Percentiles rank a stretch among this genome's conserved stretches.
Evolutionary conservation across 2,329 filamentous ascomycete genomes (phyloP).

Genomic region (Macrophomina tecta): DNA sequence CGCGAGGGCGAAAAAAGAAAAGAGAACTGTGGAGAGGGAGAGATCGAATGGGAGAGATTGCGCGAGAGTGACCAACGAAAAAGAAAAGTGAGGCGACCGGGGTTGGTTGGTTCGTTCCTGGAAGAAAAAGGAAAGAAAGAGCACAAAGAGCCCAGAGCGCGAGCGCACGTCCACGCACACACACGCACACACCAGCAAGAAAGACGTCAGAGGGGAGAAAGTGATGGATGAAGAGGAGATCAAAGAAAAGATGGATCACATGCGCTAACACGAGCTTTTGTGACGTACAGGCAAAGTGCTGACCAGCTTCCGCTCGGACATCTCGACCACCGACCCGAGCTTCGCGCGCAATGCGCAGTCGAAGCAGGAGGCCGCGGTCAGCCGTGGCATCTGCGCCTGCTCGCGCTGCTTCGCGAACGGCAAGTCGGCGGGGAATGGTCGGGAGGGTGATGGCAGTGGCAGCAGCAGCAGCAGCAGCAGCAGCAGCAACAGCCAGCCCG

Average conservation of each 20-base stretch:
- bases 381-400: slow-evolving; percentile 3
- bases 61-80: not conserved
- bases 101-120: too few relatives aligned
- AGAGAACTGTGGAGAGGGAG: not conserved
- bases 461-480: not conserved
- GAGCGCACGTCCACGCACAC: not conserved
- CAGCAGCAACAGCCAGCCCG: not conserved
- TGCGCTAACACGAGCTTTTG: slow-evolving; percentile 7
- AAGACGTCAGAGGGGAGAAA: not conserved
- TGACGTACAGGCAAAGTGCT: slow-evolving; percentile 8
- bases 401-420: slow-evolving; percentile 17
- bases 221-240: not conserved
- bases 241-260: not conserved
- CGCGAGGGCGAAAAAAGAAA: not conserved
- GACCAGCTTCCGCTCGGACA: slow-evolving; percentile 21
- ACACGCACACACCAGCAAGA: not conserved
- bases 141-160: not conserved
- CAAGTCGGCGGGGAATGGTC: not conserved
- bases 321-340: slow-evolving; percentile 15
- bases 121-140: not conserved
- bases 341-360: slow-evolving; percentile 7
- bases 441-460: not conserved
- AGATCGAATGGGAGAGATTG: not conserved
- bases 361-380: not conserved
- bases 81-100: not conserved